These are phyloP conservation scores for Drechmeria coniospora DNA, from an alignment of 2,329 filamentous ascomycete genomes.

Conservation along the genomic window DNA sequence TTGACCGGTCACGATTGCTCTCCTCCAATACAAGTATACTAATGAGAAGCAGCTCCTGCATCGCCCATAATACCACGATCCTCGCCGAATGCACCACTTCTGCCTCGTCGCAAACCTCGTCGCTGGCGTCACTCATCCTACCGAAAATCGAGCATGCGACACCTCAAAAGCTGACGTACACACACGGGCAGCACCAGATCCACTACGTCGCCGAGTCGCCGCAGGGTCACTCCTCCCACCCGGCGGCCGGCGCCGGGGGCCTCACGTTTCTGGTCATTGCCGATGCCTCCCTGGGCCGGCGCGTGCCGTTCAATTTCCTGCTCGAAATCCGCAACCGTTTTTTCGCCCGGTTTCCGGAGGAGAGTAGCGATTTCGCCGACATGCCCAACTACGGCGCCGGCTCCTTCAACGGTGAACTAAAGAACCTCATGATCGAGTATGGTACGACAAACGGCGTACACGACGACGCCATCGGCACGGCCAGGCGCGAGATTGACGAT, in stretches of 20 bases:
- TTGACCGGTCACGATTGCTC: too few relatives aligned
- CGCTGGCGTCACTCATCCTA: constrained; percentile 82
- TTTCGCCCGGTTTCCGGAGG: constrained; percentile 48
- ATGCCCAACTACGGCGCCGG: constrained; percentile 84
- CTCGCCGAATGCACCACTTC: constrained; percentile 84
- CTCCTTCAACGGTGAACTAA: constrained; percentile 69
- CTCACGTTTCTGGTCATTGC: constrained; percentile 88
- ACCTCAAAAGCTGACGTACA: constrained; percentile 85
- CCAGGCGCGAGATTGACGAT: constrained; percentile 81
- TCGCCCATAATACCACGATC: constrained; percentile 86
- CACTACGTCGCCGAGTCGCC: constrained; percentile 87
- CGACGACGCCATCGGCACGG: constrained; percentile 69
- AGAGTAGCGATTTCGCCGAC: constrained; percentile 53
- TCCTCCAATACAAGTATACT: too few relatives aligned
- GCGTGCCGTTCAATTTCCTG: constrained; percentile 85
- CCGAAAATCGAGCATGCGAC: constrained; percentile 77
- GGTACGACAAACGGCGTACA: constrained; percentile 62
- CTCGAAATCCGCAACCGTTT: constrained; percentile 85
- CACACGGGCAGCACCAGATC: constrained; percentile 80
- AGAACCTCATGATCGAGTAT: constrained; percentile 66
- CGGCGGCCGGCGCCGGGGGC: constrained; percentile 59
- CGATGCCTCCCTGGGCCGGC: constrained; percentile 63
- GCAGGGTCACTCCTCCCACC: constrained; percentile 40
- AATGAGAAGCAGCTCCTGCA: constrained; percentile 70
- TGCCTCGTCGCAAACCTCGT: constrained; percentile 67